Conservation (phyloP, 208 protist genomes). For the Acanthamoeba pearcei region DNA sequence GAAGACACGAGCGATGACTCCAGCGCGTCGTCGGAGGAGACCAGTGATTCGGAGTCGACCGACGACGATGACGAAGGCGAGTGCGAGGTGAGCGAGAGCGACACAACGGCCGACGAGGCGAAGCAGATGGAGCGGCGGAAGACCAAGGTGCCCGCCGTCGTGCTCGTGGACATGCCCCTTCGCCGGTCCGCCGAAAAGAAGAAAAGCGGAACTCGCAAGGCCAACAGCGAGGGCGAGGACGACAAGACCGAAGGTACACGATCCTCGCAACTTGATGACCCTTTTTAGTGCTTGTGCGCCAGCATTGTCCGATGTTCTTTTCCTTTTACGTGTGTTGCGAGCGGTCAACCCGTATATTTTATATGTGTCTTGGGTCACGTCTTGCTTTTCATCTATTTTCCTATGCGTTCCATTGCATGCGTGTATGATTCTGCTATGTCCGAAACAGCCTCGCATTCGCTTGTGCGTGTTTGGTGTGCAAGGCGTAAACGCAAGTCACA, state of each 20-base stretch:
- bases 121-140: slow-evolving; percentile 25
- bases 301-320: too few relatives aligned
- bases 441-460: too few relatives aligned
- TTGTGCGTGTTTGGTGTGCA: not conserved
- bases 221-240: slow-evolving; percentile 1
- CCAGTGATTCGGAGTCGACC: not conserved
- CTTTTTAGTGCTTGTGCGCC: too few relatives aligned
- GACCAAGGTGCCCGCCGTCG: slow-evolving; percentile 12
- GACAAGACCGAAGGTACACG: not conserved
- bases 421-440: too few relatives aligned
- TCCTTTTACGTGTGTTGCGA: not conserved
- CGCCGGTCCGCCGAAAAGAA: slow-evolving; percentile 13
- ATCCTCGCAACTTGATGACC: too few relatives aligned
- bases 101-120: not conserved
- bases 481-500: not conserved
- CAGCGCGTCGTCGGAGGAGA: not conserved
- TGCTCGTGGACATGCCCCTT: slow-evolving; percentile 17
- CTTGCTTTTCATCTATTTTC: not conserved
- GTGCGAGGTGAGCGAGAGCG: not conserved
- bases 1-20: not conserved
- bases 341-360: not conserved
- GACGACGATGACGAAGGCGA: not conserved
- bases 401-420: not conserved
- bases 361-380: not conserved
- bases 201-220: slow-evolving; percentile 13